These are phyloP conservation scores for Blastobotrys chiropterorum DNA, from an alignment of 805 yeast species.

Conservation along the genomic window DNA sequence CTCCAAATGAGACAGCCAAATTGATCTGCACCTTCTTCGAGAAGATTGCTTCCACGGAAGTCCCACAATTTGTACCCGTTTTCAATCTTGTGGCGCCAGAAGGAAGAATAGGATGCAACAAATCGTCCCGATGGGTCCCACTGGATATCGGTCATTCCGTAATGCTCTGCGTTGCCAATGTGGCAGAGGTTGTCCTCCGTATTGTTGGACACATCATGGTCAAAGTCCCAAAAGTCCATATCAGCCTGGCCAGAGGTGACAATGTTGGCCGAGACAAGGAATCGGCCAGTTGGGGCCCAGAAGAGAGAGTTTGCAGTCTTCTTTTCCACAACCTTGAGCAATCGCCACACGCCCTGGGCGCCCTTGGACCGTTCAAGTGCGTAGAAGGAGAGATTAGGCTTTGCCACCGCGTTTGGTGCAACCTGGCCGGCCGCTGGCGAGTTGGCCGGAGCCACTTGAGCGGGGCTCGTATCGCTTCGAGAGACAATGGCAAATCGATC, in stretches of 20 bases:
- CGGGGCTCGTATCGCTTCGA: constrained; percentile 30
- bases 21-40: constrained; percentile 72
- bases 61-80: constrained; percentile 89
- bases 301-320: constrained; percentile 64
- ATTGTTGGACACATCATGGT: constrained; percentile 56
- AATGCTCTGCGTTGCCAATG: constrained; percentile 56
- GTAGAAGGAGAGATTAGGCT: constrained; percentile 58
- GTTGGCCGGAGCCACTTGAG: constrained; percentile 28
- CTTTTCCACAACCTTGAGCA: constrained; percentile 51
- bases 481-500: constrained; percentile 81
- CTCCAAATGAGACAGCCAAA: constrained; percentile 94
- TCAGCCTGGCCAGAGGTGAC: constrained; percentile 46
- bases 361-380: constrained; percentile 64
- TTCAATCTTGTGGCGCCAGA: constrained; percentile 77
- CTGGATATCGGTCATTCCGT: constrained; percentile 72
- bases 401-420: constrained; percentile 16
- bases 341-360: constrained; percentile 50
- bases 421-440: constrained; percentile 46
- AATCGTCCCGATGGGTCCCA: constrained; percentile 98
- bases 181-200: constrained; percentile 47
- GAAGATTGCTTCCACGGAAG: constrained; percentile 68
- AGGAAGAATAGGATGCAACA: constrained; percentile 80
- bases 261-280: constrained; percentile 48
- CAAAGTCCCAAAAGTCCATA: constrained; percentile 80
- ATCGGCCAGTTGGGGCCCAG: constrained; percentile 94